These are phyloP conservation scores for Suhomyces sp. DNA, from an alignment of 805 yeast species.

Conservation along the genomic window DNA sequence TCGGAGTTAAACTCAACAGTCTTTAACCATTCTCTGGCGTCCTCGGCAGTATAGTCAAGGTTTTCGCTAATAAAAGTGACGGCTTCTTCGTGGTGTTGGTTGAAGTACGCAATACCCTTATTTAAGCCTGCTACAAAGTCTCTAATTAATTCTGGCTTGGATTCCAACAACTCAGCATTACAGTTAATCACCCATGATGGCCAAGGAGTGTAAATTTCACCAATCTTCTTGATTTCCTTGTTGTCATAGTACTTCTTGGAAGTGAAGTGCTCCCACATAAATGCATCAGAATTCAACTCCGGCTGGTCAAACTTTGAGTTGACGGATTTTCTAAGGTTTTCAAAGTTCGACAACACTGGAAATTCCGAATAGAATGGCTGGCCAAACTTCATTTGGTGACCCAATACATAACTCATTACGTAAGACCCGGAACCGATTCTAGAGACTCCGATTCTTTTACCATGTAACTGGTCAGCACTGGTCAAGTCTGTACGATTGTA, in stretches of 20 bases:
- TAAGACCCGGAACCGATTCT: constrained; percentile 90
- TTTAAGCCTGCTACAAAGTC: constrained; percentile 55
- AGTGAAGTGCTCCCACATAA: constrained; percentile 96
- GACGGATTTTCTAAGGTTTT: constrained; percentile 76
- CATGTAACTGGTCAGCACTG: constrained; percentile 52
- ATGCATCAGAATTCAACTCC: constrained; percentile 64
- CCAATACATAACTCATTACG: constrained; percentile 86
- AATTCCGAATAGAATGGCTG: constrained; percentile 51
- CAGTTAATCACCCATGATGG: constrained; percentile 87
- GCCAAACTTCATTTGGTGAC: constrained; percentile 54
- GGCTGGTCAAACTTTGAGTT: constrained; percentile 42
- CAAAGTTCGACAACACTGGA: constrained; percentile 63
- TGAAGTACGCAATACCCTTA: constrained; percentile 68
- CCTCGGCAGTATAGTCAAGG: constrained; percentile 73
- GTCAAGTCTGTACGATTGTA: constrained; percentile 52
- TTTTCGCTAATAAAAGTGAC: constrained; percentile 59
- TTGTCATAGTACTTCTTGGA: constrained; percentile 79
- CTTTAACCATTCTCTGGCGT: constrained; percentile 77
- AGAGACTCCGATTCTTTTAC: constrained; percentile 70
- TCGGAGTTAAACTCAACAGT: constrained; percentile 63
- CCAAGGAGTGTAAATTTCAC: constrained; percentile 94
- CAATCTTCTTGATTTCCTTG: constrained; percentile 76
- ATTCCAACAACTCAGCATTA: constrained; percentile 34
- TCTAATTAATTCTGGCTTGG: constrained; percentile 19
- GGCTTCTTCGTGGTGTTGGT: constrained; percentile 59